Evolutionary conservation across 768 basidiomycete genomes (phyloP), one percentile per base, ranked within the genome.

Genomic region (Termitomyces sp.): DNA sequence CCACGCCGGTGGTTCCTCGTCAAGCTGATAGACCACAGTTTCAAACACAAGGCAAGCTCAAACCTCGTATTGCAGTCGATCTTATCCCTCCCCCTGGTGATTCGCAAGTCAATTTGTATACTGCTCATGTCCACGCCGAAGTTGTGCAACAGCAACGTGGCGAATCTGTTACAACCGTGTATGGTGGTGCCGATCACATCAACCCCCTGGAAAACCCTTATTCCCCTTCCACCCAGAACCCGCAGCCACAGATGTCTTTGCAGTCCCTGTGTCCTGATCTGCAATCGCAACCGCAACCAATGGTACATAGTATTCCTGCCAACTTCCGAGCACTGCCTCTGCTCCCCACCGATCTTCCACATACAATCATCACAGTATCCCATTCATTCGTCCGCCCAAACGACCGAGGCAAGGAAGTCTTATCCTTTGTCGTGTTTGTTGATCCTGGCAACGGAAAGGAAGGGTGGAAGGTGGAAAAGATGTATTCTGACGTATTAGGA

Each of bases 401-500:
- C 68, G 92, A 96, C 62, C 83, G 88, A 56, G 92, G 94, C 55
- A 94, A 94, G 72, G 96, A 98, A 67, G 92, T 96, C 2, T 77
- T 98, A 46, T 93, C 89, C 8, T 98, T 98, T 73, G 78, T 94
- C 63, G 84, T 98, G 55, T 75, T 77, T 53, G 88, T 98, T 34
- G 80, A 86, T 63, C 89, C 90, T 10, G 85, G 86, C 3, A 79
- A 82, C 60, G 83, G 84, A 17, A 92, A 92, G 68, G 86, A 87
- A 20, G 74, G 81, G 0, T 93, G 92, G 84, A 89, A 82, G 69
- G 84, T 99, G 14, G 94, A 97, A 76, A 99, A 99, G 76, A 79
- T 93, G 75, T 97, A 94, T 74, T 91, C 88, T 52, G 96, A 98
- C 65, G 91, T 98, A 25, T 77, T 96, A n/a, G 86, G 83, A 53